These are phyloP conservation scores for Hypocrella siamensis DNA, from an alignment of 2,329 filamentous ascomycete species.

Conservation along the genomic window DNA sequence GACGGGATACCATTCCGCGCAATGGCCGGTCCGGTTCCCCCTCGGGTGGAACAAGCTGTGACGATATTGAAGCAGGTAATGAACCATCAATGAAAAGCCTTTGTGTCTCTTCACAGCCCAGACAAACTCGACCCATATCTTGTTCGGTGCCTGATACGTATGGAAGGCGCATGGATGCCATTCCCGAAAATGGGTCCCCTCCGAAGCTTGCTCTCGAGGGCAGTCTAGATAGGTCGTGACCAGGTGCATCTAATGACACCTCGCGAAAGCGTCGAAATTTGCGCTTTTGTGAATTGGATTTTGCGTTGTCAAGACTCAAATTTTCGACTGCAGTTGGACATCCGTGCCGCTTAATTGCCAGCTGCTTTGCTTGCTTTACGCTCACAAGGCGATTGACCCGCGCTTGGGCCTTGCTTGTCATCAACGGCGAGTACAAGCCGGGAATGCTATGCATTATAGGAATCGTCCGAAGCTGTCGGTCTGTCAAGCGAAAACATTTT, in stretches of 20 bases:
- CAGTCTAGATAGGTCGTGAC: slow-evolving; percentile 9
- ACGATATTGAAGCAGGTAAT: neutral
- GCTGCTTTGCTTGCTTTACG: slow-evolving; percentile 12
- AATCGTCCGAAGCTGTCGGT: slow-evolving; percentile 6
- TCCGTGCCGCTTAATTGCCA: slow-evolving; percentile 11
- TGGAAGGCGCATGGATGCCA: slow-evolving; percentile 12
- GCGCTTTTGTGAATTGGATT: no score
- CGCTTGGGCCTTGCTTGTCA: no score
- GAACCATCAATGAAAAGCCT: neutral
- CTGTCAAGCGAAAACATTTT: slow-evolving; percentile 10
- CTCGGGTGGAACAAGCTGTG: neutral
- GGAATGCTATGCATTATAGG: slow-evolving; percentile 10
- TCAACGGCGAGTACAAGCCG: slow-evolving; percentile 10
- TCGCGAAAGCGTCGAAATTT: slow-evolving; percentile 8
- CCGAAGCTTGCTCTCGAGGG: slow-evolving; percentile 6
- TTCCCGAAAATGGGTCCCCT: slow-evolving; percentile 10
- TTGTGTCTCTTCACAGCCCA: slow-evolving; percentile 9
- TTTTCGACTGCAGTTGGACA: slow-evolving; percentile 5
- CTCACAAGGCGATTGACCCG: slow-evolving; percentile 12
- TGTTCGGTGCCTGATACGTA: slow-evolving; percentile 6
- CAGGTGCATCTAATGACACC: slow-evolving; percentile 8
- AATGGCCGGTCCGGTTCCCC: slow-evolving; percentile 2
- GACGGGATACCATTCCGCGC: slow-evolving; percentile 6
- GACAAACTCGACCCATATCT: slow-evolving; percentile 10
- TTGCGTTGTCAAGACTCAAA: neutral